Percentiles rank a stretch among this genome's conserved stretches.
Evolutionary conservation across 169 alveolate species (phyloP).

Genomic region (Plasmodium reichenowi): DNA sequence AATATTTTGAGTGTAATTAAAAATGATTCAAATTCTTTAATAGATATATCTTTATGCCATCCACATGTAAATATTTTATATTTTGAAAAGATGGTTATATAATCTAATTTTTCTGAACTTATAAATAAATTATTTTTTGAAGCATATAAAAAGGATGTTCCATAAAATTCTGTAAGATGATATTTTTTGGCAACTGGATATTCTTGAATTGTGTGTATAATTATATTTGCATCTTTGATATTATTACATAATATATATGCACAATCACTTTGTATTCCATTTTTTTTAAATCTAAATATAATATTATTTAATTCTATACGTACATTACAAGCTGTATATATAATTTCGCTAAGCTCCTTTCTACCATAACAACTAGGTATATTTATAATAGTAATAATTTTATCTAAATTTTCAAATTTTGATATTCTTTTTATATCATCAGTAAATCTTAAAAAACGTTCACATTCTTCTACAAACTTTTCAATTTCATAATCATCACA

Average conservation of each 20-base stretch:
- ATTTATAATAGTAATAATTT: conserved; percentile 84
- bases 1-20: conserved; percentile 83
- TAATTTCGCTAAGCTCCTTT: conserved; percentile 81
- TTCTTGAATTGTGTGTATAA: conserved; percentile 85
- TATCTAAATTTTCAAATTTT: conserved; percentile 79
- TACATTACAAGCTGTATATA: conserved; percentile 78
- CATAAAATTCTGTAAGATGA: conserved; percentile 82
- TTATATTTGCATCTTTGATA: conserved; percentile 80
- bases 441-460: conserved; percentile 83
- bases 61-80: conserved; percentile 85
- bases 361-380: conserved; percentile 87
- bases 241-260: conserved; percentile 85
- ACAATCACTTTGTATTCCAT: conserved; percentile 85
- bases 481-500: conserved; percentile 87
- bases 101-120: conserved; percentile 59
- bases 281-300: conserved; percentile 83
- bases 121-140: conserved; percentile 74
- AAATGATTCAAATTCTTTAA: conserved; percentile 81
- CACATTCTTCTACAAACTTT: conserved; percentile 88
- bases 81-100: conserved; percentile 57
- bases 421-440: conserved; percentile 86
- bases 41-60: conserved; percentile 85
- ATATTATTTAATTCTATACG: conserved; percentile 81
- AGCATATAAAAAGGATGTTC: conserved; percentile 84
- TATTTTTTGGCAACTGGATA: conserved; percentile 85